Percentiles rank a stretch among this genome's conserved stretches.
Conservation (phyloP, 805 yeast genomes). For the Deakozyma indianensis region DNA sequence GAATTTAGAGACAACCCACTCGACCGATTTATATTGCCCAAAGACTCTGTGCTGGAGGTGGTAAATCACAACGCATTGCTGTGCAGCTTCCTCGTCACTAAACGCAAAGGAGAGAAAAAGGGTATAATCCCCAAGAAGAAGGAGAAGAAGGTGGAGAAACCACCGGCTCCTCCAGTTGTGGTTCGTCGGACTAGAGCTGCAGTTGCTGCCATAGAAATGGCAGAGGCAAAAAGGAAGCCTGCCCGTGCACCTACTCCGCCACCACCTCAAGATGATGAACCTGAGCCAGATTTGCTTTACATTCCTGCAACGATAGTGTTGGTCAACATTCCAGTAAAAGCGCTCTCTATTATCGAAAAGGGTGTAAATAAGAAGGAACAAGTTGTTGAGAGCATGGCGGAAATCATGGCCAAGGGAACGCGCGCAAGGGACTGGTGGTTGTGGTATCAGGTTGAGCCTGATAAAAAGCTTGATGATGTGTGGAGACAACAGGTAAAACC, state of each 20-base stretch:
- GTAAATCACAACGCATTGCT: not conserved
- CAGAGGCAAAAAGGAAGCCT: not conserved
- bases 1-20: constrained; percentile 74
- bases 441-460: constrained; percentile 56
- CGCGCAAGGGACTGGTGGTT: constrained; percentile 48
- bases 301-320: constrained; percentile 57
- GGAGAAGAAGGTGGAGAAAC: constrained; percentile 14
- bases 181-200: constrained; percentile 2
- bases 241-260: not conserved
- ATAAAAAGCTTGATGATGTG: not conserved
- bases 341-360: constrained; percentile 47
- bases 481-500: constrained; percentile 1
- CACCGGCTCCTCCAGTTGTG: constrained; percentile 3
- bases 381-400: constrained; percentile 48
- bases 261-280: constrained; percentile 4
- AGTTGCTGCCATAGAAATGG: constrained; percentile 2
- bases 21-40: constrained; percentile 62
- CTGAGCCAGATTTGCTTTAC: constrained; percentile 12
- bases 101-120: constrained; percentile 4
- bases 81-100: constrained; percentile 16
- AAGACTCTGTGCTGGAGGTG: constrained; percentile 55
- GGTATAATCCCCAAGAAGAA: constrained; percentile 18
- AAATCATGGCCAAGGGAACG: constrained; percentile 42
- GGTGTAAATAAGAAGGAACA: constrained; percentile 45
- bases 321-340: constrained; percentile 49